These are phyloP conservation scores for Violaceomyces palustris DNA, from an alignment of 1,284 basidiomycete genomes.

Conservation along the genomic window DNA sequence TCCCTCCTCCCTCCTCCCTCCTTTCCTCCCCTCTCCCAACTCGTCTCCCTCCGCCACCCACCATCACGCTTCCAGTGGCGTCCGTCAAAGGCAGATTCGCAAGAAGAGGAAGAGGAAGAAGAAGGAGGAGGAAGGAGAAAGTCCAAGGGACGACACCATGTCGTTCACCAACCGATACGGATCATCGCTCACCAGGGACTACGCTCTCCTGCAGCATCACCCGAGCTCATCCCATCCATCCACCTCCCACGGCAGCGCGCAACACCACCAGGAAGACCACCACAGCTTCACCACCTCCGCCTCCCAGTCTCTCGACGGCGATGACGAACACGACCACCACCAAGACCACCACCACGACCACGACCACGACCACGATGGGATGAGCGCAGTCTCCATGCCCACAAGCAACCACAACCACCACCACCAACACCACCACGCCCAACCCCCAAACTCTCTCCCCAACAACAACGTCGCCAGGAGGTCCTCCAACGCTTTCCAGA, in stretches of 20 bases:
- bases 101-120: no score
- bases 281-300: conserved; percentile 3
- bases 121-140: no score
- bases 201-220: conserved; percentile 25
- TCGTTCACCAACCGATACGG: conserved; percentile 30
- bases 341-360: conserved; percentile 8
- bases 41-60: no score
- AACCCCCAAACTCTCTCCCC: no score
- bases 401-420: conserved; percentile 2
- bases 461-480: no score
- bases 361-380: conserved; percentile 9
- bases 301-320: conserved; percentile 7
- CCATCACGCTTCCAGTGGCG: no score
- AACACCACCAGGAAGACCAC: conserved; percentile 18
- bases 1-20: no score
- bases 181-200: conserved; percentile 29
- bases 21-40: no score
- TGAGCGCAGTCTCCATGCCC: conserved; percentile 26
- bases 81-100: no score
- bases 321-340: conserved; percentile 9
- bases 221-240: no score
- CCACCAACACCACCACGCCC: neutral
- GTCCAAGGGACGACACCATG: no score
- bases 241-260: no score
- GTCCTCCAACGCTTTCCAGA: conserved; percentile 23